Percentiles rank a stretch among this genome's conserved stretches.
phyloP scores from a whole-genome alignment of 164 flowering plant genomes.

The Tinospora cordifolia region DNA sequence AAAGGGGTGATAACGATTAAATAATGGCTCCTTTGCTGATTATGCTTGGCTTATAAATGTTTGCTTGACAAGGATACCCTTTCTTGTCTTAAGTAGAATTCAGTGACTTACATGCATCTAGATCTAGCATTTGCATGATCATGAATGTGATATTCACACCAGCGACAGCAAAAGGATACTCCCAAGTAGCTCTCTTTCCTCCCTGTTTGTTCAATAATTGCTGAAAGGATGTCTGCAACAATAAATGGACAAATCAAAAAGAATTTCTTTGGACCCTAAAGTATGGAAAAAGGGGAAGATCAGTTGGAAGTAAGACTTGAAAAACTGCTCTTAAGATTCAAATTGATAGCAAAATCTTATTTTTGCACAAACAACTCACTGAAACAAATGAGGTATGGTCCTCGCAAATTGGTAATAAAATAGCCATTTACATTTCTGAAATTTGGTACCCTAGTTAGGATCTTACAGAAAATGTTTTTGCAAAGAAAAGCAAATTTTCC shows the following conservation, averaged over 20 bases:
- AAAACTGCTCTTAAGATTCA: neutral
- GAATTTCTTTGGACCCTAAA: neutral
- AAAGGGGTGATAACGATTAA: too few relatives aligned
- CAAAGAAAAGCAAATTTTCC: slow-evolving; percentile 88
- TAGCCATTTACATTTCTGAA: neutral
- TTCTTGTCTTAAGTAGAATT: neutral
- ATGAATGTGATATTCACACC: slow-evolving; percentile 91
- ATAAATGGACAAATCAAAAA: neutral
- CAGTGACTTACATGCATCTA: slow-evolving; percentile 49
- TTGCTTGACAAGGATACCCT: too few relatives aligned
- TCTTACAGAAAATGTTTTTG: slow-evolving; percentile 78
- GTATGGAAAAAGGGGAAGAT: neutral
- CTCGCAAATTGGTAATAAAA: neutral
- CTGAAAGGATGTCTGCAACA: slow-evolving; percentile 65
- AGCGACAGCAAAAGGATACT: slow-evolving; percentile 92
- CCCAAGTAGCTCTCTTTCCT: slow-evolving; percentile 78
- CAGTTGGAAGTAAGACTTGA: neutral
- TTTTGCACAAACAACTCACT: neutral
- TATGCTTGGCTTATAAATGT: too few relatives aligned
- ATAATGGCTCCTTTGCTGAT: too few relatives aligned
- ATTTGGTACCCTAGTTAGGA: slow-evolving; percentile 5
- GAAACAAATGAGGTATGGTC: neutral
- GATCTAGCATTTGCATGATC: slow-evolving; percentile 91
- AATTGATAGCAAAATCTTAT: neutral
- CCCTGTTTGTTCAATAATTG: slow-evolving; percentile 60